Evolutionary conservation across 148 eudicot genomes (phyloP).

Genomic region (Cornus controversa): DNA sequence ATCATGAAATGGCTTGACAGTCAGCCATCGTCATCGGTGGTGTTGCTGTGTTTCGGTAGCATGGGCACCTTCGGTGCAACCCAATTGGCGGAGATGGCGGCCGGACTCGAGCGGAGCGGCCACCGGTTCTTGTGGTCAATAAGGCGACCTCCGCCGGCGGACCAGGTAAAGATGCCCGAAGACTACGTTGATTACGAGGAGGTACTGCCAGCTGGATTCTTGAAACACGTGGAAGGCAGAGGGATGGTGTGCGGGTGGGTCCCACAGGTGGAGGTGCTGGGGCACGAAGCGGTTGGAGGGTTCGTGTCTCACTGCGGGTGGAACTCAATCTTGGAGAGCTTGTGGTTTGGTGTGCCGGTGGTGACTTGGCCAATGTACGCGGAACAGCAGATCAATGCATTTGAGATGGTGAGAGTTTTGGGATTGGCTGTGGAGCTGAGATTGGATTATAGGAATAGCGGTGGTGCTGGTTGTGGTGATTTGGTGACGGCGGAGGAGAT

Average conservation of each 20-base stretch:
- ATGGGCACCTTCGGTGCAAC: conserved; percentile 28
- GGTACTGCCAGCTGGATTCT: conserved; percentile 34
- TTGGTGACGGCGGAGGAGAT: conserved; percentile 28
- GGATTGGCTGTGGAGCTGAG: conserved; percentile 27
- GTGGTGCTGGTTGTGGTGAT: not conserved
- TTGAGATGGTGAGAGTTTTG: conserved; percentile 20
- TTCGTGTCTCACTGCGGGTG: conserved; percentile 40
- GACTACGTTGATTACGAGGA: conserved; percentile 6
- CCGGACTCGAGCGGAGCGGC: conserved; percentile 29
- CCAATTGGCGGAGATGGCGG: conserved; percentile 41
- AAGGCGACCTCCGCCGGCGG: not conserved
- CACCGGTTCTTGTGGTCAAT: conserved; percentile 41
- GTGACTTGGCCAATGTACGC: conserved; percentile 33
- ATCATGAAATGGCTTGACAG: conserved; percentile 33
- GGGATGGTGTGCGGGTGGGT: conserved; percentile 45
- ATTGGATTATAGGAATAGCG: conserved; percentile 19
- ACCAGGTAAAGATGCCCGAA: conserved; percentile 1
- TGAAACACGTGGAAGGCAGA: conserved; percentile 19
- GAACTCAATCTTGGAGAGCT: conserved; percentile 36
- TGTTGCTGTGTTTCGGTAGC: conserved; percentile 51
- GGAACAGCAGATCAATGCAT: conserved; percentile 33
- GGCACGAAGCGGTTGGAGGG: conserved; percentile 24
- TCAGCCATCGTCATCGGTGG: conserved; percentile 36
- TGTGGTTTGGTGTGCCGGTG: conserved; percentile 35
- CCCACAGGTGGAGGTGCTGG: conserved; percentile 25